Percentiles rank a stretch among this genome's conserved stretches.
Conservation (phyloP, 257 asterid species). For the Lavandula angustifolia region DNA sequence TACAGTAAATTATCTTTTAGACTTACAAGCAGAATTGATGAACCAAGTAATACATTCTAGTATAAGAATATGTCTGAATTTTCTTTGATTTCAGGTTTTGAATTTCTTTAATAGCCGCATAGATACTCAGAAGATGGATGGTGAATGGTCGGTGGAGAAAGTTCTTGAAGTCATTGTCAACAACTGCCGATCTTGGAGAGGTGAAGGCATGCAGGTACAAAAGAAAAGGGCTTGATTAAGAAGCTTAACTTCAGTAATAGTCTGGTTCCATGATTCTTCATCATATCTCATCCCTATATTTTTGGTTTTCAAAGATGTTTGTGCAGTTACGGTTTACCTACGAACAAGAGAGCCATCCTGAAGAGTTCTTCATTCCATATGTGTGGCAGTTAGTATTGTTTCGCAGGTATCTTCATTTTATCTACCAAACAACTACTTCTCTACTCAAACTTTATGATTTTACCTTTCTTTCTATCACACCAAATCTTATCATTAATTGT, state of each 20-base stretch:
- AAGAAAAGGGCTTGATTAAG: constrained; percentile 24
- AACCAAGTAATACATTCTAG: background rate
- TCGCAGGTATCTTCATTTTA: constrained; percentile 52
- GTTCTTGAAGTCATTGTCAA: constrained; percentile 73
- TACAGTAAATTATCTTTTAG: constrained; percentile 20
- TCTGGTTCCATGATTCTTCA: constrained; percentile 3
- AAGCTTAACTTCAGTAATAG: constrained; percentile 4
- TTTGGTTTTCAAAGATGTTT: constrained; percentile 54
- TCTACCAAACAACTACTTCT: background rate
- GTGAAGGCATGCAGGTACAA: constrained; percentile 90
- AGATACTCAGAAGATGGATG: constrained; percentile 71
- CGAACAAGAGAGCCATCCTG: constrained; percentile 96
- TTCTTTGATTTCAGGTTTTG: constrained; percentile 54
- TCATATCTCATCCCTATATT: constrained; percentile 22
- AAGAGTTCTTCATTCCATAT: constrained; percentile 92
- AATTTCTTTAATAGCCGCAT: constrained; percentile 86
- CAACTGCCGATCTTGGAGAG: constrained; percentile 92
- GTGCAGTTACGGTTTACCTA: constrained; percentile 78
- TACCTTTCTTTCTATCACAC: background rate
- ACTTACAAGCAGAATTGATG: background rate
- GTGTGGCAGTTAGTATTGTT: constrained; percentile 85
- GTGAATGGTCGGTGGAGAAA: constrained; percentile 96
- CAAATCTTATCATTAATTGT: background rate
- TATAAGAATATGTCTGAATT: constrained; percentile 5
- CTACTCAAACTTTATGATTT: background rate